Evolutionary conservation across 768 basidiomycete species (phyloP).

Genomic region (Phanerochaete carnosa): DNA sequence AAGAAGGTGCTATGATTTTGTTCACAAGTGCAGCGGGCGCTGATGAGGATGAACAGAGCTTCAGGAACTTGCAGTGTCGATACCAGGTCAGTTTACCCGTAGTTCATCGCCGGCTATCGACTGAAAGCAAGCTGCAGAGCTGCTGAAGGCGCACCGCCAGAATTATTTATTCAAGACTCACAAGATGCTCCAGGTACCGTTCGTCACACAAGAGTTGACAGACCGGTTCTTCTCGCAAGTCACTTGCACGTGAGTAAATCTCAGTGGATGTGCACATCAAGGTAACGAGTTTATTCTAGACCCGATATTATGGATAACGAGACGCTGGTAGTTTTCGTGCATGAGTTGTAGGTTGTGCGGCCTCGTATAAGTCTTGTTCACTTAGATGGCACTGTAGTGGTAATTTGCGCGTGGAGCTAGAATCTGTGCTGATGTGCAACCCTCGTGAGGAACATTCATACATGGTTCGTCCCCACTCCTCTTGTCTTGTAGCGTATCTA

Average conservation of each 20-base stretch:
- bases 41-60: conserved; percentile 39
- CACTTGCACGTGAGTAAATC: conserved; percentile 75
- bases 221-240: conserved; percentile 78
- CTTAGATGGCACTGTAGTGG: conserved; percentile 49
- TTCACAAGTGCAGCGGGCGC: neutral
- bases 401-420: conserved; percentile 81
- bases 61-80: conserved; percentile 59
- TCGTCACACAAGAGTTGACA: conserved; percentile 64
- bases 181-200: conserved; percentile 77
- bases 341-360: conserved; percentile 78
- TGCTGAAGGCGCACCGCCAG: conserved; percentile 88
- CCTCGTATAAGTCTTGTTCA: neutral
- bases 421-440: conserved; percentile 68
- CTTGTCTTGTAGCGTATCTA: neutral
- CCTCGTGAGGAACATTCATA: conserved; percentile 80
- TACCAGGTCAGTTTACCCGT: conserved; percentile 52
- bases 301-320: conserved; percentile 73
- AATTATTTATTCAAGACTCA: conserved; percentile 75
- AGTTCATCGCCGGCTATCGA: neutral
- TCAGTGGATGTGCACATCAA: neutral
- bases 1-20: conserved; percentile 50
- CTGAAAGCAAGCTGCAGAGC: conserved; percentile 43
- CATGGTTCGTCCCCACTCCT: conserved; percentile 46
- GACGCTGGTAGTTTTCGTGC: conserved; percentile 82
- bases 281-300: conserved; percentile 34